A percentile compares a stretch with the other conserved stretches of the same genome.
Evolutionary conservation across 805 yeast species (phyloP).

Genomic region (Candida koratica): DNA sequence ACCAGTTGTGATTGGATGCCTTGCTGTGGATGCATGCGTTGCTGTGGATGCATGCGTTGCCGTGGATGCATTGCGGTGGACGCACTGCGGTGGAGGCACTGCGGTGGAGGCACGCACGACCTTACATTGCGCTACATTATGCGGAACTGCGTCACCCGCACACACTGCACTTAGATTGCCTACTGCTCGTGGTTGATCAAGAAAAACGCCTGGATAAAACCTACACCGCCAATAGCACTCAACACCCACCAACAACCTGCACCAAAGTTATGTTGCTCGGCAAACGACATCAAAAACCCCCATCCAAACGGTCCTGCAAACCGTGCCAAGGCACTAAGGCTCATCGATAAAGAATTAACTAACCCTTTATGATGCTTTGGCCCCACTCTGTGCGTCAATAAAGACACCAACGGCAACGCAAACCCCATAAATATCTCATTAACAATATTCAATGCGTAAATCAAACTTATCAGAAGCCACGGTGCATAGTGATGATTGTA

Average conservation of each 20-base stretch:
- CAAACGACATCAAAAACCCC: slow-evolving; percentile 41
- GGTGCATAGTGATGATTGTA: slow-evolving; percentile 25
- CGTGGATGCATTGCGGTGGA: too few relatives aligned
- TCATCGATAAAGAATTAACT: slow-evolving; percentile 53
- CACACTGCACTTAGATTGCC: too few relatives aligned
- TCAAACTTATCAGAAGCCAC: slow-evolving; percentile 16
- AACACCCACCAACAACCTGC: slow-evolving; percentile 25
- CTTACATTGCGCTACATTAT: too few relatives aligned
- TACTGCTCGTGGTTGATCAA: slow-evolving; percentile 11
- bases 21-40: too few relatives aligned
- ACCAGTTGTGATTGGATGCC: too few relatives aligned
- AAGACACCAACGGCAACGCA: slow-evolving; percentile 48
- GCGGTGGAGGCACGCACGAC: too few relatives aligned
- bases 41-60: too few relatives aligned
- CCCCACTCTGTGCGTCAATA: slow-evolving; percentile 52
- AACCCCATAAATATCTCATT: slow-evolving; percentile 39
- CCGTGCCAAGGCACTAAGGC: slow-evolving; percentile 50
- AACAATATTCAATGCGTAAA: slow-evolving; percentile 23
- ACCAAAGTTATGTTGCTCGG: slow-evolving; percentile 20
- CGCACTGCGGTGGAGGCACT: too few relatives aligned
- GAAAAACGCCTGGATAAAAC: slow-evolving; percentile 17
- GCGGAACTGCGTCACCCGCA: too few relatives aligned
- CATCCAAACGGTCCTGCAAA: slow-evolving; percentile 53
- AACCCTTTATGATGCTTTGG: slow-evolving; percentile 51
- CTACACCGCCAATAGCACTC: slow-evolving; percentile 18